phyloP scores from a whole-genome alignment of 2,329 filamentous ascomycete genomes.

The Aureobasidium pullulans region DNA sequence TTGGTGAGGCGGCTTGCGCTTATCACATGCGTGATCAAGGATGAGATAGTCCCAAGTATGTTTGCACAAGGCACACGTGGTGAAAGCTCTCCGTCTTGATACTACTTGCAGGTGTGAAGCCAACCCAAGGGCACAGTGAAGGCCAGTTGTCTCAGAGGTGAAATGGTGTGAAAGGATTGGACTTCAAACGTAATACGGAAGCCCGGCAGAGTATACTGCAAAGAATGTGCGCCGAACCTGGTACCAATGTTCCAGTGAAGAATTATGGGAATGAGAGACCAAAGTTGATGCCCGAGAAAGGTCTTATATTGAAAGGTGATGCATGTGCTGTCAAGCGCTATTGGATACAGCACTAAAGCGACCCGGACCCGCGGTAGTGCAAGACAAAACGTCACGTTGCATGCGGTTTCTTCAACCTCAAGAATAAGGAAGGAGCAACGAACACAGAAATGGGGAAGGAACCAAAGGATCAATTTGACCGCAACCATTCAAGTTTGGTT shows the following conservation, averaged over 20 bases:
- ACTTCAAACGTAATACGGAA: too few relatives aligned
- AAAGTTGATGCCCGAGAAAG: neutral
- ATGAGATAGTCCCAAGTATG: too few relatives aligned
- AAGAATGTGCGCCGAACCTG: too few relatives aligned
- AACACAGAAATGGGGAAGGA: neutral
- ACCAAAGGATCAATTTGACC: neutral
- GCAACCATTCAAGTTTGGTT: neutral
- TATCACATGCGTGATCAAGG: too few relatives aligned
- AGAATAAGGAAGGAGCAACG: neutral
- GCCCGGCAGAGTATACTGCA: too few relatives aligned
- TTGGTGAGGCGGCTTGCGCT: too few relatives aligned
- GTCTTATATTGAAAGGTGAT: neutral
- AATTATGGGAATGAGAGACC: neutral
- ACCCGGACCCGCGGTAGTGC: neutral
- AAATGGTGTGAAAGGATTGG: too few relatives aligned
- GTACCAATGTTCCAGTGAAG: neutral
- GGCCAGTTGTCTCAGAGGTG: too few relatives aligned
- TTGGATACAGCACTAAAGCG: neutral
- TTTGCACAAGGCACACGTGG: too few relatives aligned
- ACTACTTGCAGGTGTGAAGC: too few relatives aligned
- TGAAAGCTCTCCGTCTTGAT: too few relatives aligned
- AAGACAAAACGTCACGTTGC: neutral
- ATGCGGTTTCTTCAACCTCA: neutral
- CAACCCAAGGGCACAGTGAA: too few relatives aligned
- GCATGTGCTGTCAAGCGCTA: constrained; percentile 9